These are phyloP conservation scores for Didymella lethalis DNA, from an alignment of 2,329 filamentous ascomycete species.

Conservation along the genomic window DNA sequence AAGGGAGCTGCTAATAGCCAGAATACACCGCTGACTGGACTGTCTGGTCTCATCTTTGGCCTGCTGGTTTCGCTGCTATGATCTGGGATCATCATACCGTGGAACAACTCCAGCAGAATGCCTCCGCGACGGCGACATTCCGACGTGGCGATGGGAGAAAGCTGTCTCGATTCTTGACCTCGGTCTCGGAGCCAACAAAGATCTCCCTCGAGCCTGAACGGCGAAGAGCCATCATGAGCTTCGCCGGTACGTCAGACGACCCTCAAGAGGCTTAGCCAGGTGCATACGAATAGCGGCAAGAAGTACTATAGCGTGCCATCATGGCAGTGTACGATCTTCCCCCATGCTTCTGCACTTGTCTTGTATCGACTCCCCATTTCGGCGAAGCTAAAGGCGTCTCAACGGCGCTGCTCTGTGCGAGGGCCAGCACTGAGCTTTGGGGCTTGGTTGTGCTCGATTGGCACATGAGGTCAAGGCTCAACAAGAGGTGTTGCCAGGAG, in stretches of 20 bases:
- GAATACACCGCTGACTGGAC: not conserved
- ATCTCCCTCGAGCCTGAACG: not conserved
- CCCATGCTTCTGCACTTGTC: no score
- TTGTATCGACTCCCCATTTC: not conserved
- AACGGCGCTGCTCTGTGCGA: no score
- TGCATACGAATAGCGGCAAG: not conserved
- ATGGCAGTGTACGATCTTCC: not conserved
- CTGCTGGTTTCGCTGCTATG: not conserved
- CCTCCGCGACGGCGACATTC: not conserved
- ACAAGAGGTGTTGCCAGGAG: no score
- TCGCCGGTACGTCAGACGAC: not conserved
- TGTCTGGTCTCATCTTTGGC: not conserved
- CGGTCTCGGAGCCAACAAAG: not conserved
- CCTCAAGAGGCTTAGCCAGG: not conserved
- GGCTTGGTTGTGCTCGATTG: no score
- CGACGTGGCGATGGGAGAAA: not conserved
- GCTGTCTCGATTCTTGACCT: not conserved
- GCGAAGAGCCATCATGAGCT: not conserved
- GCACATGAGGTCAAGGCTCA: no score
- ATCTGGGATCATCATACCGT: not conserved
- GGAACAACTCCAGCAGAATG: not conserved
- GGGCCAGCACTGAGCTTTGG: no score
- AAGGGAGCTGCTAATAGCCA: slow-evolving; percentile 1
- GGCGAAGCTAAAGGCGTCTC: no score
- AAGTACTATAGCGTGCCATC: no score